These are phyloP conservation scores for Penicillium verhagenii DNA, from an alignment of 495 filamentous ascomycete genomes.

Conservation along the genomic window DNA sequence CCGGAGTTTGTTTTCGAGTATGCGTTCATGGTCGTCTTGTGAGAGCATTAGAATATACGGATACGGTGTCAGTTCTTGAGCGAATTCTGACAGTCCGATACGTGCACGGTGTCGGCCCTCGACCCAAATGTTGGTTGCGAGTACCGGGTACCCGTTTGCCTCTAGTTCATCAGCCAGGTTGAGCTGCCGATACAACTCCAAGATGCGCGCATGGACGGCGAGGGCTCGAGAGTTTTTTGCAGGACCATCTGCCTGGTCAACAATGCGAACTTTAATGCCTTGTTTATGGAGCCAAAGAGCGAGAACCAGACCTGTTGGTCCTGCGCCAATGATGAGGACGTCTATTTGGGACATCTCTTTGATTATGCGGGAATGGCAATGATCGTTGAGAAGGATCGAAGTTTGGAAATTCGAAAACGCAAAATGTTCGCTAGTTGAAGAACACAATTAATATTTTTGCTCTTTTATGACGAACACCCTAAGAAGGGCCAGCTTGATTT, in stretches of 20 bases:
- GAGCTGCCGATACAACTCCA: constrained; percentile 43
- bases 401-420: not conserved
- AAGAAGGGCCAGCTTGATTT: not conserved
- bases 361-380: not conserved
- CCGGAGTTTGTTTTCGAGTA: constrained; percentile 34
- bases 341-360: constrained; percentile 23
- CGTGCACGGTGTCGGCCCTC: constrained; percentile 21
- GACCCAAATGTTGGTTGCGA: constrained; percentile 38
- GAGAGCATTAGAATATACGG: constrained; percentile 31
- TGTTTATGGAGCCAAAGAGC: constrained; percentile 39
- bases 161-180: constrained; percentile 35
- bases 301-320: constrained; percentile 41
- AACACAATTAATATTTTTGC: not conserved
- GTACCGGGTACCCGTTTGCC: constrained; percentile 30
- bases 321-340: constrained; percentile 43
- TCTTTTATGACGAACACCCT: not conserved
- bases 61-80: constrained; percentile 32
- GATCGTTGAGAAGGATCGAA: not conserved
- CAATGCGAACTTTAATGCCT: constrained; percentile 33
- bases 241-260: constrained; percentile 30
- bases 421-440: too few relatives aligned
- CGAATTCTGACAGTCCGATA: constrained; percentile 26
- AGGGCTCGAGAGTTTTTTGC: constrained; percentile 37
- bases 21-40: constrained; percentile 37
- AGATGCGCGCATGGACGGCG: constrained; percentile 40